Conservation (phyloP, 176 grass and related monocot species). For the Poa pratensis region DNA sequence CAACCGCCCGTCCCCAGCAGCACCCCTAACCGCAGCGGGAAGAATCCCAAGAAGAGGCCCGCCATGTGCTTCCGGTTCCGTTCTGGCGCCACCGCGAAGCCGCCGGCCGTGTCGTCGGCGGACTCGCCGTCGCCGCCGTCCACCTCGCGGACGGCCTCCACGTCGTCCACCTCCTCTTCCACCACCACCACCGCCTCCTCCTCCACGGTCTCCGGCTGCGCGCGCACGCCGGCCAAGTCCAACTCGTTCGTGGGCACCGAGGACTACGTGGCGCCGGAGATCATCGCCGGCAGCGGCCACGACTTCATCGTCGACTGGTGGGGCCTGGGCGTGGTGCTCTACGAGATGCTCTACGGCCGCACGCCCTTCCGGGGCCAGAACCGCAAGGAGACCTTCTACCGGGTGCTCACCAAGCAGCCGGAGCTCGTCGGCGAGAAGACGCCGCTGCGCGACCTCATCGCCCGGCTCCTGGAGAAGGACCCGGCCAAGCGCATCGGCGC, state of each 20-base stretch:
- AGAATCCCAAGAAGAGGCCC: constrained; percentile 31
- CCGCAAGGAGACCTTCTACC: constrained; percentile 99
- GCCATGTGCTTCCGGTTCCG: constrained; percentile 49
- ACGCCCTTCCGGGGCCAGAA: constrained; percentile 93
- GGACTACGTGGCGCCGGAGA: constrained; percentile 98
- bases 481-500: constrained; percentile 68
- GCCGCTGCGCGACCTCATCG: constrained; percentile 76
- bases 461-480: constrained; percentile 86
- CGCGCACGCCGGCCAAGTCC: constrained; percentile 59
- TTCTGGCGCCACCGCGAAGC: not conserved
- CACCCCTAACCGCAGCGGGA: constrained; percentile 19
- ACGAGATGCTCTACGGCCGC: constrained; percentile 98
- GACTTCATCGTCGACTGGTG: constrained; percentile 98
- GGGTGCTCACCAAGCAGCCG: constrained; percentile 75
- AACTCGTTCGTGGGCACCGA: constrained; percentile 99
- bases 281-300: constrained; percentile 85
- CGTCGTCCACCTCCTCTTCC: constrained; percentile 48
- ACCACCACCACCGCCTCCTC: constrained; percentile 39
- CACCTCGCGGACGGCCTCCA: constrained; percentile 52
- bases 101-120: constrained; percentile 8
- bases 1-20: not conserved
- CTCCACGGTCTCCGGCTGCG: constrained; percentile 8
- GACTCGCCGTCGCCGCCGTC: constrained; percentile 49
- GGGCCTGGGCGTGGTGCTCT: constrained; percentile 84
- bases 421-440: constrained; percentile 90